phyloP scores from a whole-genome alignment of 495 filamentous ascomycete genomes.

The Trichoderma gamsii region DNA sequence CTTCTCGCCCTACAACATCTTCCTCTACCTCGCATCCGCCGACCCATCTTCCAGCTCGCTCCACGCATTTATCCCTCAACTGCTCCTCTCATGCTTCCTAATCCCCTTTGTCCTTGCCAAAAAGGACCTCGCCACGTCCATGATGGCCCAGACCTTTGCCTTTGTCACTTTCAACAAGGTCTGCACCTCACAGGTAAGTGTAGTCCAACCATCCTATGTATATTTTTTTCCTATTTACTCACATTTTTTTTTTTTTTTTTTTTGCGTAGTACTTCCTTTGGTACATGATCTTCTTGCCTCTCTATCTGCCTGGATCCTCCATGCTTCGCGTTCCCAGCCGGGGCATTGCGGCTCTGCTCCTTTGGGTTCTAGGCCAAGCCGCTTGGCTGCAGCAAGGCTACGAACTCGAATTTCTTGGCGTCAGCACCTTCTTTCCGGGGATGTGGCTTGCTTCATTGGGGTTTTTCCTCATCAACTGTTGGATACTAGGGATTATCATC shows the following conservation, averaged over 20 bases:
- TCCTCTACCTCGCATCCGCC: slow-evolving; percentile 78
- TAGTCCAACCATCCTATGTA: background rate
- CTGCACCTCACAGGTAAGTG: slow-evolving; percentile 84
- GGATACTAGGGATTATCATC: slow-evolving; percentile 78
- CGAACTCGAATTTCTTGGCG: slow-evolving; percentile 78
- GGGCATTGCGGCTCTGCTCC: slow-evolving; percentile 54
- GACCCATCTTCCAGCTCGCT: slow-evolving; percentile 30
- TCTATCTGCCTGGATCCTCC: slow-evolving; percentile 78
- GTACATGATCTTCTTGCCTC: slow-evolving; percentile 89
- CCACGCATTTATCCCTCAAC: slow-evolving; percentile 76
- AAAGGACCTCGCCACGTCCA: slow-evolving; percentile 71
- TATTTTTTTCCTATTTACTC: too few species aligned
- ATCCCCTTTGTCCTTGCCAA: slow-evolving; percentile 80
- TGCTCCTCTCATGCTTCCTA: slow-evolving; percentile 65
- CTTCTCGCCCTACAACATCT: slow-evolving; percentile 91
- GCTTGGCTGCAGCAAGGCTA: slow-evolving; percentile 87
- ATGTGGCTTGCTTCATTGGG: slow-evolving; percentile 66
- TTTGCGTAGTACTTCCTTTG: slow-evolving; percentile 82
- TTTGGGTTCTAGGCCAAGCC: slow-evolving; percentile 72
- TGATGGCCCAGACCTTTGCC: slow-evolving; percentile 97
- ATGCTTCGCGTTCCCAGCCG: slow-evolving; percentile 52
- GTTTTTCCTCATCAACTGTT: slow-evolving; percentile 82
- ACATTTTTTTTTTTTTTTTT: too few species aligned
- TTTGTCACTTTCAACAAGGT: slow-evolving; percentile 99
- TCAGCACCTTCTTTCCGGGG: slow-evolving; percentile 79